Conservation (phyloP, 2,329 filamentous ascomycete genomes). For the Alternaria ventricosa region DNA sequence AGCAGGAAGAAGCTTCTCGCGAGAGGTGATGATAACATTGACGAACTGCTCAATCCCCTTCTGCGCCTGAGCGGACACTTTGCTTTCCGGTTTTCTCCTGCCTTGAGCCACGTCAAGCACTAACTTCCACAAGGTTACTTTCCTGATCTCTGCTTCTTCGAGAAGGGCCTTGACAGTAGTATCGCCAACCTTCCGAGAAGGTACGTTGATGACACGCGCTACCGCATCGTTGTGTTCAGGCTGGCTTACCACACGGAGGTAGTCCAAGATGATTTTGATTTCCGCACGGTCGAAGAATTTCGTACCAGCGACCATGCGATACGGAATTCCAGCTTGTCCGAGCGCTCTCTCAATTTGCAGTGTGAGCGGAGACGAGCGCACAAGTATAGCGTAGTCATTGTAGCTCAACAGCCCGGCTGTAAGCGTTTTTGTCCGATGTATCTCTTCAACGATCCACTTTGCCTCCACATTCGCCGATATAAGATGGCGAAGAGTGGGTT, state of each 20-base stretch:
- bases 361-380: slow-evolving; percentile 84
- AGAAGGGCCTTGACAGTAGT: slow-evolving; percentile 75
- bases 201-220: slow-evolving; percentile 82
- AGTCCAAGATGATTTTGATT: slow-evolving; percentile 86
- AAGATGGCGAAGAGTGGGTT: slow-evolving; percentile 80
- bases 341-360: slow-evolving; percentile 84
- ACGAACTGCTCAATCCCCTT: slow-evolving; percentile 66
- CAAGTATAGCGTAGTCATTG: slow-evolving; percentile 82
- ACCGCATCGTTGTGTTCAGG: slow-evolving; percentile 88
- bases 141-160: slow-evolving; percentile 75
- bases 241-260: slow-evolving; percentile 83
- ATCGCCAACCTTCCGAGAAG: slow-evolving; percentile 81
- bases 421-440: slow-evolving; percentile 72
- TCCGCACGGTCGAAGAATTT: slow-evolving; percentile 93
- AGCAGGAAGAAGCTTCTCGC: slow-evolving; percentile 60
- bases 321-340: slow-evolving; percentile 80
- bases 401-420: slow-evolving; percentile 75
- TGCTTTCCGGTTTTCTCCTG: slow-evolving; percentile 58
- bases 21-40: slow-evolving; percentile 64
- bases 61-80: slow-evolving; percentile 61
- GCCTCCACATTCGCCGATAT: slow-evolving; percentile 76
- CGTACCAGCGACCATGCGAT: slow-evolving; percentile 89
- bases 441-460: slow-evolving; percentile 86
- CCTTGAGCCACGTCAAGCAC: slow-evolving; percentile 66
- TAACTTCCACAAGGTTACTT: slow-evolving; percentile 77